Base-by-base conservation (phyloP, 495 filamentous ascomycete species). In the Lasiosphaeria ovina region DNA sequence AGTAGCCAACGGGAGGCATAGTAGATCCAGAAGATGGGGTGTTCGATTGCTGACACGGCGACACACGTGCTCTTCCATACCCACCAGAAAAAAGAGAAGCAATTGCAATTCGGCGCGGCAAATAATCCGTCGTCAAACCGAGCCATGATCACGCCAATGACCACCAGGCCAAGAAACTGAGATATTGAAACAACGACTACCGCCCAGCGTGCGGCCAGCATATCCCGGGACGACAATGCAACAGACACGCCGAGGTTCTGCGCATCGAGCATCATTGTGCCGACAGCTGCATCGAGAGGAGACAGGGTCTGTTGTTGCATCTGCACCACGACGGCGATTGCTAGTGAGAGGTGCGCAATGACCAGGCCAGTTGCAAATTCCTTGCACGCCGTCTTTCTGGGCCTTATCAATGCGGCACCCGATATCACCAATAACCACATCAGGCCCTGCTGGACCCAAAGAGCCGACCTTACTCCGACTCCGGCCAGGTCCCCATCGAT, bases 41-140 rank as follows among this genome's bases (percentile, higher is more conserved):
- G 51, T 32, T 69, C 55, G 11, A 53, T 55, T 1, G 38, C 42
- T 6, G 35, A 56, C n/a, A 31, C 36, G 7, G 59, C 36, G 6
- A 51, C 17, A 49, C 66, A 69, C 9, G 59, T 66, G 56, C 60
- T 66, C 11, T 63, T 58, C 63, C 66, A 66, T 8, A 61, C 55
- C 66, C 66, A 69, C 66, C 66, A 69, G 49, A 69, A 69, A 4
- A 62, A 63, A 6, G 61, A 69, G 54, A 69, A 66, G 44, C 66
- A 69, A 17, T 53, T 42, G 53, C 66, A 69, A 12, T 35, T 57
- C 1, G 24, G 16, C 2, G 55, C 58, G 0, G 42, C 55, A 33
- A 63, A 58, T 33, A 51, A 16, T n/a, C 58, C 49, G 0, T 54
- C 50, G 1, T 59, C 58, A 36, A 66, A 66, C 44, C 45, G 48